phyloP scores from a whole-genome alignment of 257 asterid species.

The Solanum sejunctum region DNA sequence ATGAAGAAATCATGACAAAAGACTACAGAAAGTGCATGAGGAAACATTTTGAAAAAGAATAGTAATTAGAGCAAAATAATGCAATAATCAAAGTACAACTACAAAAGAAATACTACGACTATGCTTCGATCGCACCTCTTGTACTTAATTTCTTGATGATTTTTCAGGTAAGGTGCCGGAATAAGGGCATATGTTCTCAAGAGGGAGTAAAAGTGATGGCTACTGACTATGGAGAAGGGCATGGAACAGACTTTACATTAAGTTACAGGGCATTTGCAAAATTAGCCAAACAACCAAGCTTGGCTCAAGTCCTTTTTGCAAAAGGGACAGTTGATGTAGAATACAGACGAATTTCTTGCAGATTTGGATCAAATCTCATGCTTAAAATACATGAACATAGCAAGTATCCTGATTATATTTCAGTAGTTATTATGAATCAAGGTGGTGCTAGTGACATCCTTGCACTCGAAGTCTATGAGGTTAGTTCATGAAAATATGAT shows the following conservation, averaged over 20 bases:
- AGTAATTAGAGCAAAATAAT: too few relatives aligned
- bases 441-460: slow-evolving; percentile 3
- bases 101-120: too few relatives aligned
- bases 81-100: too few relatives aligned
- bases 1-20: too few relatives aligned
- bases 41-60: too few relatives aligned
- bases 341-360: slow-evolving; percentile 11
- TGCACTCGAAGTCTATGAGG: slow-evolving; percentile 5
- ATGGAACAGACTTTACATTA: slow-evolving; percentile 7
- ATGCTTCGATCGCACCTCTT: neutral
- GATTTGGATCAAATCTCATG: neutral
- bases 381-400: slow-evolving; percentile 4
- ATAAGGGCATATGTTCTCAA: neutral
- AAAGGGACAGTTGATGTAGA: slow-evolving; percentile 7
- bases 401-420: slow-evolving; percentile 7
- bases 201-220: slow-evolving; percentile 13
- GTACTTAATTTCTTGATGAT: neutral
- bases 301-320: neutral
- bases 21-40: too few relatives aligned
- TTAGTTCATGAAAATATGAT: neutral
- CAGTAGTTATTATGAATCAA: neutral
- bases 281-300: neutral
- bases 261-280: slow-evolving; percentile 1
- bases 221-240: slow-evolving; percentile 12
- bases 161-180: neutral